Conservation (phyloP, 768 basidiomycete species). For the Kwoniella newhampshirensis region DNA sequence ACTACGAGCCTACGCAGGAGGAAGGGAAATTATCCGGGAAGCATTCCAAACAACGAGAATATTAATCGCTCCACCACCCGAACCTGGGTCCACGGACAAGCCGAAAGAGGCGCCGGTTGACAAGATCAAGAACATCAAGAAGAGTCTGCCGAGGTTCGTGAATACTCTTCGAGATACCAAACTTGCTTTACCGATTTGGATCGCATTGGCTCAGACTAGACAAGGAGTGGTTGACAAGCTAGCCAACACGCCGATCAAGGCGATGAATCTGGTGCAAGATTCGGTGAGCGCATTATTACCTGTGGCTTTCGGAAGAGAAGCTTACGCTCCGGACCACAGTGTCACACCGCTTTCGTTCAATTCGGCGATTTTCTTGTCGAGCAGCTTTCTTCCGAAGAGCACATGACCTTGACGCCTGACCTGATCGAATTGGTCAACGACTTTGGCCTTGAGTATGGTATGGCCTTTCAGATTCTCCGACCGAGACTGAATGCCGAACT, state of each 20-base stretch:
- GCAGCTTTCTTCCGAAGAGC: conserved; percentile 69
- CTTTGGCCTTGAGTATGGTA: conserved; percentile 77
- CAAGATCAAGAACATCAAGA: conserved; percentile 46
- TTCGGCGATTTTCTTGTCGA: conserved; percentile 83
- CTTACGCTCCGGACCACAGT: conserved; percentile 58
- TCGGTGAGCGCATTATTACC: conserved; percentile 61
- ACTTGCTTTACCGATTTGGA: conserved; percentile 81
- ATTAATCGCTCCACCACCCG: conserved; percentile 33
- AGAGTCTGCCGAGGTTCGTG: conserved; percentile 47
- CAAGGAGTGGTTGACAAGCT: conserved; percentile 40
- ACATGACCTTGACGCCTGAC: conserved; percentile 71
- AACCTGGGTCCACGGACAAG: conserved; percentile 24
- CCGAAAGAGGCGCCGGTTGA: conserved; percentile 43
- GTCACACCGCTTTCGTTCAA: conserved; percentile 86
- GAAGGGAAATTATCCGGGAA: conserved; percentile 80
- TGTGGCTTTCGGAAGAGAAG: not conserved
- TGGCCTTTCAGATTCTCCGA: conserved; percentile 91
- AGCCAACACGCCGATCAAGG: conserved; percentile 39
- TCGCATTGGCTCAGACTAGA: conserved; percentile 88
- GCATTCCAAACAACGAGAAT: conserved; percentile 57
- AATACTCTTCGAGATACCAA: conserved; percentile 55
- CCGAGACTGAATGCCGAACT: conserved; percentile 57
- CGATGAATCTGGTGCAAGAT: conserved; percentile 79
- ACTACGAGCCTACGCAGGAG: conserved; percentile 86
- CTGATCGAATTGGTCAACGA: conserved; percentile 68